Evolutionary conservation across 768 basidiomycete genomes (phyloP).

Genomic region (Leccinum truebloodii): DNA sequence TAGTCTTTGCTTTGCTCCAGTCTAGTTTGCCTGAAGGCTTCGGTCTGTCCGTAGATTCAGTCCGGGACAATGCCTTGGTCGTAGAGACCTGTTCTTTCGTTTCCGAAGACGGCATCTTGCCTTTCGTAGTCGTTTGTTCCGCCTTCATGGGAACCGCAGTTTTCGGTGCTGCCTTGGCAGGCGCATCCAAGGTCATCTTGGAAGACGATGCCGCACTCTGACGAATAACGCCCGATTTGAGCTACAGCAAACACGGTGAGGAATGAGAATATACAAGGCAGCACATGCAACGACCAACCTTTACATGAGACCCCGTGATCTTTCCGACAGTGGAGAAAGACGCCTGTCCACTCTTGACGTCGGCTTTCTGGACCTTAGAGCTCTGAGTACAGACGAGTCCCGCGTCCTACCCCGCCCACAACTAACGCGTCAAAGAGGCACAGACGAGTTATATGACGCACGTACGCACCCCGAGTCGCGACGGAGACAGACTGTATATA

Average conservation of each 20-base stretch:
- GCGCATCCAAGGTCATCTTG: conserved; percentile 42
- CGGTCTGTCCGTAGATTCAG: conserved; percentile 30
- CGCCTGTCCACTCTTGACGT: conserved; percentile 28
- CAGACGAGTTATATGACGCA: background rate
- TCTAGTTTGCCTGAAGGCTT: conserved; percentile 54
- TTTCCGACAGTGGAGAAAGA: conserved; percentile 38
- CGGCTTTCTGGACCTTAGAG: conserved; percentile 33
- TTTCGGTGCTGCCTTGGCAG: conserved; percentile 15
- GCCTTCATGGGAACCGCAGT: conserved; percentile 9
- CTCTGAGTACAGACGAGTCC: conserved; percentile 41
- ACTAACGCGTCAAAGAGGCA: background rate
- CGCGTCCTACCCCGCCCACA: conserved; percentile 39
- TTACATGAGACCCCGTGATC: conserved; percentile 45
- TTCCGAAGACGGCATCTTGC: conserved; percentile 29
- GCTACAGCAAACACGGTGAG: conserved; percentile 12
- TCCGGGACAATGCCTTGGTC: conserved; percentile 21
- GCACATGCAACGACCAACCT: conserved; percentile 36
- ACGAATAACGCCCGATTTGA: conserved; percentile 7
- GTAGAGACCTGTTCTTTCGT: conserved; percentile 28
- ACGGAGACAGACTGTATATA: conserved; percentile 73
- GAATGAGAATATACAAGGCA: background rate
- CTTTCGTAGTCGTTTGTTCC: conserved; percentile 15
- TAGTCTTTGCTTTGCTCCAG: conserved; percentile 57
- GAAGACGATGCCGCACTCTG: conserved; percentile 39
- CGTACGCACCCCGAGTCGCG: conserved; percentile 47